Percentiles rank a stretch among this genome's conserved stretches.
Conservation (phyloP, 2,329 filamentous ascomycete species). For the Fusarium subglutinans region DNA sequence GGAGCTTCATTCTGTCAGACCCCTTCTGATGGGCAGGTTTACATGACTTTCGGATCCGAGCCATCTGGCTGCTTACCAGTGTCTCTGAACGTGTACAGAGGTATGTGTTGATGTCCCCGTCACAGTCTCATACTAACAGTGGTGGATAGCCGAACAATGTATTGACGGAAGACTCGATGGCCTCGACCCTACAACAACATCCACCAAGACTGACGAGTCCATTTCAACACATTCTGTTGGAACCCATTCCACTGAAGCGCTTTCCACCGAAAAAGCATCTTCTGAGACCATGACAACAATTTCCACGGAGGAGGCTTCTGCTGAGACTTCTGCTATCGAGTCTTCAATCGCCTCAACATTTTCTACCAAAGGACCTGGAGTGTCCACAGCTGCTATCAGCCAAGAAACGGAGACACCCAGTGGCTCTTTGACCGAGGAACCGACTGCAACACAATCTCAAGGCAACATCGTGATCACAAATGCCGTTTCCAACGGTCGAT, state of each 20-base stretch:
- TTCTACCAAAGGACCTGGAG: accelerated
- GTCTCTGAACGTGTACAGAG: not conserved
- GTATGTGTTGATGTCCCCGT: not conserved
- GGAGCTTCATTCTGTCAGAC: not conserved
- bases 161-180: not conserved
- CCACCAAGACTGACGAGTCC: not conserved
- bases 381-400: not conserved
- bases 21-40: not conserved
- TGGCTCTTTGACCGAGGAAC: not conserved
- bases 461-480: not conserved
- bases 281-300: not conserved
- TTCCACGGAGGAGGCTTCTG: not conserved
- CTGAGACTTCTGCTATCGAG: not conserved
- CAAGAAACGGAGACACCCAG: not conserved
- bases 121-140: not conserved
- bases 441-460: not conserved
- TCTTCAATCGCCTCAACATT: not conserved
- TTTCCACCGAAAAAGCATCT: not conserved
- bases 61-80: not conserved
- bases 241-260: not conserved
- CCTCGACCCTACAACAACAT: not conserved
- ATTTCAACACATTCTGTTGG: not conserved
- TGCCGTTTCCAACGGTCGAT: not conserved
- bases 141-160: not conserved
- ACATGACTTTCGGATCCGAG: not conserved